These are phyloP conservation scores for Hortiboletus campestris DNA, from an alignment of 768 basidiomycete genomes.

Conservation along the genomic window DNA sequence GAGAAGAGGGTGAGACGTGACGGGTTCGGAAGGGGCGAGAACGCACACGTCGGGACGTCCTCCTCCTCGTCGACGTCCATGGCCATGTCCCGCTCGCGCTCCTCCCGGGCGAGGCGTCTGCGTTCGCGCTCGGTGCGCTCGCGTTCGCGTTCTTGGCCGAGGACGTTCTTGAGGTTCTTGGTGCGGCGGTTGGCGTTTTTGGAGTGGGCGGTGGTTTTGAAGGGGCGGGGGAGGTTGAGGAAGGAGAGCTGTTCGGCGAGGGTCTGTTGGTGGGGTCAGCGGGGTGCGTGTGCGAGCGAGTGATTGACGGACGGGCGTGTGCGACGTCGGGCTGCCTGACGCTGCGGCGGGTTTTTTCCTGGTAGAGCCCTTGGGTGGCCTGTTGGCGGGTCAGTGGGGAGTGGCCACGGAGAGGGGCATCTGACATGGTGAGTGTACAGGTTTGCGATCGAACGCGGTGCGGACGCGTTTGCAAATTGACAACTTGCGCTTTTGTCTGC, in stretches of 20 bases:
- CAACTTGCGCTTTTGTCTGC: too few relatives aligned
- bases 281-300: neutral
- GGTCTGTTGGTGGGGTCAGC: slow-evolving; percentile 40
- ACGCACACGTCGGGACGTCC: slow-evolving; percentile 70
- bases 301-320: neutral
- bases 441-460: too few relatives aligned
- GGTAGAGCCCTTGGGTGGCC: slow-evolving; percentile 6
- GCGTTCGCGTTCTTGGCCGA: slow-evolving; percentile 76
- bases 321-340: neutral
- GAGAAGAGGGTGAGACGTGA: too few relatives aligned
- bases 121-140: slow-evolving; percentile 65
- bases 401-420: neutral
- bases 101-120: slow-evolving; percentile 48
- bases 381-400: neutral
- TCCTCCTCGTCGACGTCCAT: slow-evolving; percentile 71
- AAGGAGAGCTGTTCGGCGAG: slow-evolving; percentile 75
- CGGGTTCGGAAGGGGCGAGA: too few relatives aligned
- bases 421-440: too few relatives aligned
- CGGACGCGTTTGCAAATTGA: too few relatives aligned
- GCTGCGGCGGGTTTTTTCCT: neutral
- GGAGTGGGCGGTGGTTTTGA: slow-evolving; percentile 70
- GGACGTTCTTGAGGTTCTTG: slow-evolving; percentile 77
- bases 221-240: slow-evolving; percentile 65
- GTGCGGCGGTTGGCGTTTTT: slow-evolving; percentile 72
- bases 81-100: slow-evolving; percentile 24